Conservation (phyloP, 495 filamentous ascomycete genomes). For the Trichoderma reesei region DNA sequence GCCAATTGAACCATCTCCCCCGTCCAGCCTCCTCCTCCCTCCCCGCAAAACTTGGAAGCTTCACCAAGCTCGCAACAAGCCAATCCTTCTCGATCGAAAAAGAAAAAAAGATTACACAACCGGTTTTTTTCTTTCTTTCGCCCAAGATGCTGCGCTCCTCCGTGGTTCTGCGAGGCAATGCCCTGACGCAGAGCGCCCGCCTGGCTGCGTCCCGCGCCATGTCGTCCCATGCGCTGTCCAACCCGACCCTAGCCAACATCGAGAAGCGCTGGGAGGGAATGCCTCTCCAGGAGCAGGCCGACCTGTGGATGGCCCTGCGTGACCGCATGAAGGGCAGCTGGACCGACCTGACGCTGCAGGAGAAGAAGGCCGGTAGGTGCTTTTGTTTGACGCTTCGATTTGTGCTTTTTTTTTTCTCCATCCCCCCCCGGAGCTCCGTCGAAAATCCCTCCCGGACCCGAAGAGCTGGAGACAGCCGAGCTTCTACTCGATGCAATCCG, state of each 20-base stretch:
- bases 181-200: constrained; percentile 1
- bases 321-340: constrained; percentile 98
- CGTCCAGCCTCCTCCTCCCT: not conserved
- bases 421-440: no score
- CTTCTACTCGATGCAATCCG: not conserved
- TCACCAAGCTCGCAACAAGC: no score
- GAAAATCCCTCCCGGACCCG: constrained; percentile 1
- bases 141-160: constrained; percentile 4
- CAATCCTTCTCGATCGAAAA: no score
- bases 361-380: constrained; percentile 96
- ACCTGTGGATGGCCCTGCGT: constrained; percentile 93
- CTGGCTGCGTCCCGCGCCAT: constrained; percentile 39
- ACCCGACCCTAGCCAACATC: constrained; percentile 93
- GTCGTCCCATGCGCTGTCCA: constrained; percentile 84
- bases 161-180: not conserved
- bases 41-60: no score
- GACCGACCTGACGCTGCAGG: constrained; percentile 84
- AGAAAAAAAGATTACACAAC: no score
- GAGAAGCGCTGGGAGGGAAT: constrained; percentile 98
- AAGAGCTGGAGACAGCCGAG: not conserved
- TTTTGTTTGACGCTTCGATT: not conserved
- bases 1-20: not conserved
- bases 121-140: not conserved
- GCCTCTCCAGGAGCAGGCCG: constrained; percentile 96
- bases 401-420: not conserved